Evolutionary conservation across 2,329 filamentous ascomycete genomes (phyloP), one percentile per base, ranked within the genome.

Genomic region (Penicillium paneum): DNA sequence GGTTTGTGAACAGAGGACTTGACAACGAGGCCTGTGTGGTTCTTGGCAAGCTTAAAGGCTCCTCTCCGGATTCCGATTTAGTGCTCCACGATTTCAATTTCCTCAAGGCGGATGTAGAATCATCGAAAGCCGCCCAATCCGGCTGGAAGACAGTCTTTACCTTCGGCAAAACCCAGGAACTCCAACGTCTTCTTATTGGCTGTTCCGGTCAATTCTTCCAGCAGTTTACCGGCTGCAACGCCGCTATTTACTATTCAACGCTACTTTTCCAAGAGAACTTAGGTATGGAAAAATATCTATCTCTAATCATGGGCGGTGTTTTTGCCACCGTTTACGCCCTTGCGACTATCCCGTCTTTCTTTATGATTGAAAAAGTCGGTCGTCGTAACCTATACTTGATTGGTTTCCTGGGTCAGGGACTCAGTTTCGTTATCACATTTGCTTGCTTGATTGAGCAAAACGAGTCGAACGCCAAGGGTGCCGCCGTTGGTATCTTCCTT

Each of bases 401-500:
- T 35, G 70, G 70, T 28, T 54, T 54, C 52, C 32, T 50, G 0
- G 52, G 52, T 5, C 74, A 75, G 49, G 61, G 73, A 24, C 61
- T 67, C 10, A 61, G 60, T 28, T 68, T 73, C 44, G 56, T 70
- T 5, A 71, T 74, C 42, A 69, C 67, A 7, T 67, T 74, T 24
- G 67, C 59, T 19, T 74, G 71, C 38, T 49, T 74, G 57, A 68
- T 71, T 35, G 55, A 63, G 2, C 49, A 54, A 1, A 66, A 29
- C 19, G 29, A 42, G 8, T 19, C 54, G 15, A 65, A 63, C n/a
- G 56, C 70, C 19, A 70, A 71, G 57, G 71, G 71, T 54, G 71
- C 71, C 17, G 63, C 76, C 8, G 83, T 86, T 1, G 85, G 84
- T 53, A 72, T 88, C 29, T 88, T 88, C 71, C 80, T 83, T 4